Base-by-base conservation (phyloP, 208 protist genomes). In the Leishmania major region DNA sequence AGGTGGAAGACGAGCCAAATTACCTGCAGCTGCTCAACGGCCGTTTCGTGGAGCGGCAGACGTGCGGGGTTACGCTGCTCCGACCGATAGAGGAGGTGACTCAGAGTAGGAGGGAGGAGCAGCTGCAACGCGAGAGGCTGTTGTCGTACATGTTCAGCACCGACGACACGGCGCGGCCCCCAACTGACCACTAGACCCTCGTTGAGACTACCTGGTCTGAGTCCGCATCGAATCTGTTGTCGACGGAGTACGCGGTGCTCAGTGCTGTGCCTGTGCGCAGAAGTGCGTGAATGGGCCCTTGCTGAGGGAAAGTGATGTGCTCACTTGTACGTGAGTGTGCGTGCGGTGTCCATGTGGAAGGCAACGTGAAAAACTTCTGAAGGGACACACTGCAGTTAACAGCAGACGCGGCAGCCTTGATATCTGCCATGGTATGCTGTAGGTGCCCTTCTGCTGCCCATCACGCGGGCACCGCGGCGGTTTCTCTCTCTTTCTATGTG, bases 11-110 rank as follows among this genome's bases (percentile, higher is more conserved):
- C 40, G 88, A 93, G 28, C 92, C 91, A 11, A 88, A 93, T 77
- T 97, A 88, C 73, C 6, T 97, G 55, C 95, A 97, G 80, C 86
- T 97, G 55, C 86, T 97, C 45, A 95, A 90, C 51, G 95, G 95
- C 6, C 84, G 92, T 19, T 97, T 95, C 84, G 89, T 97, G 75
- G 92, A 97, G 84, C 84, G 86, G 59, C 81, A 93, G 66, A 96
- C 93, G 71, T 97, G 95, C 70, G 93, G 95, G 47, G 90, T 96
- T 53, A 47, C 69, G 60, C 88, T 96, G 8, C 84, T 93, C 69
- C 86, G 86, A 28, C 92, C 93, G 1, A n/a, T 92, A 31, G 90
- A 93, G 78, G 90, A 94, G 78, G 84, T 93, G 55, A 70, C 82
- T 43, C n/a, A 78, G 60, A 62, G 86, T 43, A 45, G 70, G 64